Base-by-base conservation (phyloP, 768 basidiomycete species). In the Lepiota brunneoincarnata region DNA sequence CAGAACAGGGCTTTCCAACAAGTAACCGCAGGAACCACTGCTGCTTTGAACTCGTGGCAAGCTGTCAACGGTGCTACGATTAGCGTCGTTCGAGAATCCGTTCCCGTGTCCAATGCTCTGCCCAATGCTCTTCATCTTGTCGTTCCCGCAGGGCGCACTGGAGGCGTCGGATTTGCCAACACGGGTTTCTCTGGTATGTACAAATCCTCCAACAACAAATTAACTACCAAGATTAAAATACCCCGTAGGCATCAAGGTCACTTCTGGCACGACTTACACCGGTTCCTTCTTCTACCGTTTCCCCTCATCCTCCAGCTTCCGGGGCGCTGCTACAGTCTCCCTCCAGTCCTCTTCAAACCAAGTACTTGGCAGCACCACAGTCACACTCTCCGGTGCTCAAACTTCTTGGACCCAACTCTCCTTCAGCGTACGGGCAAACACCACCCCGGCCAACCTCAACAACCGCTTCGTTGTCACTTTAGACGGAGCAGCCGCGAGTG, bases 1-100 rank as follows among this genome's bases (percentile, higher is more conserved):
- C 84, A 82, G 64, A 88, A 88, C 60, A 73, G 86, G 17, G 86
- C 86, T 2, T 85, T 87, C 64, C 86, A 87, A 60, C 73, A 81
- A 57, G 82, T 85, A 24, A 73, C 76, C 3, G 77, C 84, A 15
- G 72, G 83, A 53, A 80, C 79, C 4, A 35, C 71, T 1, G 72
- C 63, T 0, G 78, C 85, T 7, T 67, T 86, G 1, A 72, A 62
- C 24, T 75, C 77, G 0, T 88, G 86, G 86, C 63, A 66, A 38
- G 63, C 77, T 6, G 55, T 77, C n/a, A 71, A 82, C 21, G 74
- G 74, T 23, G 72, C 70, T 1, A 72, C 73, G 15, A 74, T 87
- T 45, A 64, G 66, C 9, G 83, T 87, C 6, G 67, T 84, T 7
- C 72, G 74, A 20, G 82, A 83, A 48, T 60, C 74, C 4, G 64